phyloP scores from a whole-genome alignment of 495 filamentous ascomycete genomes.

The Xylaria venustula region DNA sequence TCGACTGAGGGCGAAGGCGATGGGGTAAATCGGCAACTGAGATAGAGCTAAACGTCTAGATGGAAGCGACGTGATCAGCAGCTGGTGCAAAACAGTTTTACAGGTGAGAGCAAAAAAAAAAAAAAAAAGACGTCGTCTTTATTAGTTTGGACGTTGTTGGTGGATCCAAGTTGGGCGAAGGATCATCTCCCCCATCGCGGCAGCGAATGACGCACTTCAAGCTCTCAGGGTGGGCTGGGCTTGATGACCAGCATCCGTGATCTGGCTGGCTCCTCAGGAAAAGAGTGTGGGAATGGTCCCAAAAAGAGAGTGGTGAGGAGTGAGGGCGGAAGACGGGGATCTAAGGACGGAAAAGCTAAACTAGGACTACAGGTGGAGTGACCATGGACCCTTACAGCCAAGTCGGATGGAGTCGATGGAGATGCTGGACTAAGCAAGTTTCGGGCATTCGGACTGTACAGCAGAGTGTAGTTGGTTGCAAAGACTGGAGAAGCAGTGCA shows the following conservation, averaged over 20 bases:
- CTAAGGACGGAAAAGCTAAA: conserved; percentile 9
- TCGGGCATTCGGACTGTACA: conserved; percentile 1
- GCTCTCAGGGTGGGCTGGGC: not conserved
- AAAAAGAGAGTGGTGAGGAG: not conserved
- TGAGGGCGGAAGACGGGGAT: not conserved
- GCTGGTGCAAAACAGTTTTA: not conserved
- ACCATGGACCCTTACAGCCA: conserved; percentile 4
- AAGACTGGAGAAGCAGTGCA: not conserved
- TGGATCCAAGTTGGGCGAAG: not conserved
- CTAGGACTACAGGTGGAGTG: conserved; percentile 14
- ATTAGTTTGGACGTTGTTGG: not conserved
- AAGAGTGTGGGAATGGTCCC: not conserved
- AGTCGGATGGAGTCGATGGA: conserved; percentile 9
- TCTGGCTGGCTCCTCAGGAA: not conserved
- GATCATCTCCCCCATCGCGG: conserved; percentile 6
- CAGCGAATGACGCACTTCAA: conserved; percentile 1
- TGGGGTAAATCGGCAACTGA: not conserved
- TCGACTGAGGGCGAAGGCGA: not conserved
- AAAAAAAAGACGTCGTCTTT: not conserved
- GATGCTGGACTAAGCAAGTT: conserved; percentile 7
- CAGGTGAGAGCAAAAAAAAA: not conserved
- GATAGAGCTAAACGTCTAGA: not conserved
- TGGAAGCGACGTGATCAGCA: conserved; percentile 7
- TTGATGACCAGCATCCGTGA: not conserved
- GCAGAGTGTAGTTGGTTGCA: not conserved